Evolutionary conservation across 768 basidiomycete genomes (phyloP), one percentile per base, ranked within the genome.

Genomic region (Trametes sanguinea): DNA sequence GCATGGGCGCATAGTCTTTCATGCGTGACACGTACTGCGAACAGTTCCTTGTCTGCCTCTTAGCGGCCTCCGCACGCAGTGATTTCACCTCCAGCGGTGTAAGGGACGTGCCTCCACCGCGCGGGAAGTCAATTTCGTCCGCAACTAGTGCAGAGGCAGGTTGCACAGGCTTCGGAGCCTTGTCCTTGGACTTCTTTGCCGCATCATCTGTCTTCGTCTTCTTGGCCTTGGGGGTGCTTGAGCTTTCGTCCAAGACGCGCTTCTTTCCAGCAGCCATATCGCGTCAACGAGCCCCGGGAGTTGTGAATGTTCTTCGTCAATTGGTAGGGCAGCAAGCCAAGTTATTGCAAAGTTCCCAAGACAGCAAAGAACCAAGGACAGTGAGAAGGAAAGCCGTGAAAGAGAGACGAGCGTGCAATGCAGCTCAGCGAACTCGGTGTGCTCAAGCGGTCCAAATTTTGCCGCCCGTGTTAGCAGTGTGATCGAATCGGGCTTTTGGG

Each of bases 71-170:
- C 27, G 89, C 86, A 54, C 88, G 85, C 39, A 93, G 85, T 55
- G 87, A 78, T 75, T 95, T 95, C 56, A 94, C 88, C 74, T 99
- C 95, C 6, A 93, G 76, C 35, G 94, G 89, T 17, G 95, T 97
- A 67, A 96, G 83, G 35, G 79, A 83, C 1, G 94, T 91, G 54
- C 96, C 96, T 30, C 96, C 96, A 30, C 96, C 97, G 67, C 96
- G 87, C 60, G 95, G 95, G 75, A 98, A 99, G 74, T 95, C 94
- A 52, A 93, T 83, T 69, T 95, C 94, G 42, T 94, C 86, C 9
- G 80, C 63, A 39, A 78, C 74, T 59, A 80, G 68, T 65, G 71
- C 76, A n/a, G 81, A 78, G 32, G 72, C 65, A 9, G 74, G 65
- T 52, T 75, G 72, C 3, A 73, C 64, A 9, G 76, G 60, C 17